These are phyloP conservation scores for Spathaspora gorwiae DNA, from an alignment of 805 yeast species.

Conservation along the genomic window DNA sequence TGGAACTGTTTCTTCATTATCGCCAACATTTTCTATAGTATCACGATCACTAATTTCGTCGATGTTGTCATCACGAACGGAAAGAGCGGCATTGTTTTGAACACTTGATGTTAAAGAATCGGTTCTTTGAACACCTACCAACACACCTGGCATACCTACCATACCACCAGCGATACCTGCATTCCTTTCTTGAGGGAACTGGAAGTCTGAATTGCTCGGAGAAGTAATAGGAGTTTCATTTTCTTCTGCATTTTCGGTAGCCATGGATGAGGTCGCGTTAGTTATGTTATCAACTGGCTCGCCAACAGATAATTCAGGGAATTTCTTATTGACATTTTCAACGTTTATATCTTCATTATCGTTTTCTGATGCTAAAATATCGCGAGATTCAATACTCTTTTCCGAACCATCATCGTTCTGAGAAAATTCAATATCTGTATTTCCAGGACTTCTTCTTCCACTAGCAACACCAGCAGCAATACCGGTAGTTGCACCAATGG, in stretches of 20 bases:
- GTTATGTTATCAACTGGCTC: slow-evolving; percentile 13
- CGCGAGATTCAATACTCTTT: background rate
- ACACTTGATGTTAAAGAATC: slow-evolving; percentile 86
- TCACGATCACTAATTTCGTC: slow-evolving; percentile 42
- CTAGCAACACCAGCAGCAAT: slow-evolving; percentile 4
- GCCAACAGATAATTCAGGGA: slow-evolving; percentile 31
- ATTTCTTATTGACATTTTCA: slow-evolving; percentile 19
- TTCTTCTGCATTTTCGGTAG: slow-evolving; percentile 24
- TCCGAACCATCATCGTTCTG: background rate
- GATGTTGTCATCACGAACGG: slow-evolving; percentile 72
- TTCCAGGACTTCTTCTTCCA: background rate
- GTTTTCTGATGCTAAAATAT: slow-evolving; percentile 6
- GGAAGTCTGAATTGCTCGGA: slow-evolving; percentile 46
- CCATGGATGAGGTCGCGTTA: slow-evolving; percentile 33
- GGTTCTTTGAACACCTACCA: slow-evolving; percentile 53
- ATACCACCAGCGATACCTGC: slow-evolving; percentile 35
- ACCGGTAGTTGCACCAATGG: slow-evolving; percentile 1
- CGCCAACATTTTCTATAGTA: slow-evolving; percentile 25
- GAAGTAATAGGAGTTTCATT: slow-evolving; percentile 47
- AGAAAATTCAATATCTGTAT: background rate
- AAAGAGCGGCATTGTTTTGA: slow-evolving; percentile 85
- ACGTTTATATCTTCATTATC: slow-evolving; percentile 2
- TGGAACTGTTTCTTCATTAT: slow-evolving; percentile 13
- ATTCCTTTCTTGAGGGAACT: slow-evolving; percentile 30
- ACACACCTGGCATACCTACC: slow-evolving; percentile 42